A percentile compares a stretch with the other conserved stretches of the same genome.
Evolutionary conservation across 345 rosid species (phyloP).

Genomic region (Salix suchowensis): DNA sequence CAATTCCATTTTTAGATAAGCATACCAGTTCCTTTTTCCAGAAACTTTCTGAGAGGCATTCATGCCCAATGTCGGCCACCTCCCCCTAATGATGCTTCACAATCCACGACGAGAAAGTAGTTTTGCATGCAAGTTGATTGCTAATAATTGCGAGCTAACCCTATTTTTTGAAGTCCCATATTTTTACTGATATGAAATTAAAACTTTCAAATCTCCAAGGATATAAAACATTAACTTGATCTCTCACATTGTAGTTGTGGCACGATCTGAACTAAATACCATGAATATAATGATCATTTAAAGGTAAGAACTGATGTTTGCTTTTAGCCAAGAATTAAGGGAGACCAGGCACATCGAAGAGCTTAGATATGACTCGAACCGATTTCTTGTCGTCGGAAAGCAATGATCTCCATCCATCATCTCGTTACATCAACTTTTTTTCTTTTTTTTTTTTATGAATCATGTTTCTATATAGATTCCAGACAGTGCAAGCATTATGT

Average conservation of each 20-base stretch:
- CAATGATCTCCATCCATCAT: neutral
- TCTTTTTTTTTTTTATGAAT: no score
- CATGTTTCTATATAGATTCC: neutral
- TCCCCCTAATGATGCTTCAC: neutral
- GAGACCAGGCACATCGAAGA: neutral
- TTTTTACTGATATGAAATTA: no score
- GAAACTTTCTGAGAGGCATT: neutral
- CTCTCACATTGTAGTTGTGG: neutral
- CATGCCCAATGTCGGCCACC: neutral
- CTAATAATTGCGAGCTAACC: neutral
- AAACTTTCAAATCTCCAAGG: no score
- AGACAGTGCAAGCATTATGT: neutral
- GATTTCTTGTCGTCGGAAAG: neutral
- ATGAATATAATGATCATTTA: neutral
- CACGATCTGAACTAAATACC: neutral
- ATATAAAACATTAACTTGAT: no score
- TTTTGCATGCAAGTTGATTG: neutral
- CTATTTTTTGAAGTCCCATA: neutral
- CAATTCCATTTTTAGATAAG: neutral
- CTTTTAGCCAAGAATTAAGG: neutral
- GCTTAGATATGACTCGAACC: neutral
- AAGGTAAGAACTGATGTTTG: neutral
- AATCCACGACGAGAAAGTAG: neutral
- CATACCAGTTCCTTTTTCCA: no score
- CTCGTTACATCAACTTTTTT: neutral